phyloP scores from a whole-genome alignment of 352 stramenopile species.

The Thraustochytrium sp. region DNA sequence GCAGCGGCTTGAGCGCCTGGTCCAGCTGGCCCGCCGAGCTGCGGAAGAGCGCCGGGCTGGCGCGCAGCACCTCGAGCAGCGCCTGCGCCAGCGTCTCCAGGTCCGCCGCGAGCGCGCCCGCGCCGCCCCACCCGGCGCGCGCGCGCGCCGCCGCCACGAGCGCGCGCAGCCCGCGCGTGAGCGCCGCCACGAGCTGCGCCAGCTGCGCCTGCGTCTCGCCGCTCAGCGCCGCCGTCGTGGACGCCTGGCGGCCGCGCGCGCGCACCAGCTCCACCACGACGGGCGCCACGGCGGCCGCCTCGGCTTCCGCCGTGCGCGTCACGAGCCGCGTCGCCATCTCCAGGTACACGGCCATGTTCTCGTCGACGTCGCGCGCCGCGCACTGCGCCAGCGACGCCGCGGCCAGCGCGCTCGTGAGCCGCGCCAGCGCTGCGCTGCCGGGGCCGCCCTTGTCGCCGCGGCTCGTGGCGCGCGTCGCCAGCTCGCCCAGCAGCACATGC shows the following conservation, averaged over 20 bases:
- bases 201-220: neutral
- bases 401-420: neutral
- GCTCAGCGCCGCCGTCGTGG: neutral
- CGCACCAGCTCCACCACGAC: neutral
- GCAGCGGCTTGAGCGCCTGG: neutral
- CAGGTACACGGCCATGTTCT: conserved; percentile 3
- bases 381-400: neutral
- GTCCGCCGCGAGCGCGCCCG: neutral
- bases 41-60: neutral
- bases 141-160: neutral
- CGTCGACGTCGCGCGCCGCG: neutral
- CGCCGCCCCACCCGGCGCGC: neutral
- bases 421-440: neutral
- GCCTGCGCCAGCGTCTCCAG: neutral
- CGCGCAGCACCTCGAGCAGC: neutral
- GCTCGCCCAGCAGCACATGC: neutral
- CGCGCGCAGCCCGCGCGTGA: neutral
- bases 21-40: neutral
- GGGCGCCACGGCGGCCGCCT: neutral
- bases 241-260: neutral
- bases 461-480: neutral
- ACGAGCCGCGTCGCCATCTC: neutral
- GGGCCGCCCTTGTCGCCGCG: neutral
- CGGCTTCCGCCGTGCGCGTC: neutral
- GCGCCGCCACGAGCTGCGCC: neutral